Evolutionary conservation across 768 basidiomycete genomes (phyloP).

Genomic region (Leccinum broughii): DNA sequence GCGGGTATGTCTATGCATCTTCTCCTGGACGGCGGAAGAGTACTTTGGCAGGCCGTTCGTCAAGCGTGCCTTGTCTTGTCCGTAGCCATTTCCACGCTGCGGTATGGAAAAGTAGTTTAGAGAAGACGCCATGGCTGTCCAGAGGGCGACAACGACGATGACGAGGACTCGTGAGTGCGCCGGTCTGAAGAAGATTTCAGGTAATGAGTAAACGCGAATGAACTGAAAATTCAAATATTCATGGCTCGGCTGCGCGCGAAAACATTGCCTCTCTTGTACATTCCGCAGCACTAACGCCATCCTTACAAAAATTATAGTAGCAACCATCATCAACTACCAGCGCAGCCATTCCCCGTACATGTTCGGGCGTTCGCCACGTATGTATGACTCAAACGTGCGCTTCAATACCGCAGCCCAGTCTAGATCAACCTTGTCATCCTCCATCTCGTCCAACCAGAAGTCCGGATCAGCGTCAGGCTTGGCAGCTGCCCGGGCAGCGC

Average conservation of each 20-base stretch:
- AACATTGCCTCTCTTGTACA: conserved; percentile 26
- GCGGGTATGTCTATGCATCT: conserved; percentile 50
- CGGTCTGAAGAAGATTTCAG: conserved; percentile 17
- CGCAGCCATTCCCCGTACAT: conserved; percentile 83
- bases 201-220: conserved; percentile 5
- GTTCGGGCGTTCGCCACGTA: conserved; percentile 85
- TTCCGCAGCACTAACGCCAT: conserved; percentile 24
- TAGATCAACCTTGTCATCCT: conserved; percentile 66
- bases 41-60: conserved; percentile 47
- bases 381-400: conserved; percentile 89
- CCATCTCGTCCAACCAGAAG: conserved; percentile 28
- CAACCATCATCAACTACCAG: conserved; percentile 14
- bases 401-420: conserved; percentile 90
- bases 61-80: conserved; percentile 41
- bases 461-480: conserved; percentile 22
- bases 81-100: conserved; percentile 46
- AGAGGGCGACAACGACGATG: conserved; percentile 16
- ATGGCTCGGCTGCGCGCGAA: conserved; percentile 19
- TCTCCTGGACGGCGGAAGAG: conserved; percentile 66
- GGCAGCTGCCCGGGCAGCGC: conserved; percentile 48
- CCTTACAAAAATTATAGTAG: background rate
- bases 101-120: conserved; percentile 48
- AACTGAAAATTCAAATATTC: conserved; percentile 19
- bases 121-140: conserved; percentile 44
- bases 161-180: conserved; percentile 21